phyloP scores from a whole-genome alignment of 768 basidiomycete genomes.

The Kwoniella mangroviensis region DNA sequence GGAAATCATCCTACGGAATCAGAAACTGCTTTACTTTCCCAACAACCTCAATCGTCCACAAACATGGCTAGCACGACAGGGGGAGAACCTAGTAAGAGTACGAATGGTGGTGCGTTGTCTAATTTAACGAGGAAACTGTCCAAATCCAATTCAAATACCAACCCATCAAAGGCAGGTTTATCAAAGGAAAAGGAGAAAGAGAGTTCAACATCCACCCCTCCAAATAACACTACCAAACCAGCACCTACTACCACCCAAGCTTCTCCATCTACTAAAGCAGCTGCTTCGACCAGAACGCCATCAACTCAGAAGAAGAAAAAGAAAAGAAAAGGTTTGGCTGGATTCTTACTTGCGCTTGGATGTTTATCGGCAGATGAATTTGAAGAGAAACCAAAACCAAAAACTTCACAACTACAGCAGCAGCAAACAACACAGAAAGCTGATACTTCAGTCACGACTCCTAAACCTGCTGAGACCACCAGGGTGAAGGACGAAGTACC shows the following conservation, averaged over 20 bases:
- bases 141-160: conserved; percentile 1
- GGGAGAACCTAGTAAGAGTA: conserved; percentile 13
- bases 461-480: conserved; percentile 6
- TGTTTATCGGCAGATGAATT: conserved; percentile 50
- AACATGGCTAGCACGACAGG: conserved; percentile 5
- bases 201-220: conserved; percentile 4
- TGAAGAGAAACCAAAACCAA: conserved; percentile 38
- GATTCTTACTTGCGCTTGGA: conserved; percentile 46
- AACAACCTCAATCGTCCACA: conserved; percentile 1
- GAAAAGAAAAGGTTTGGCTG: conserved; percentile 45
- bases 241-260: conserved; percentile 3
- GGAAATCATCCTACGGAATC: conserved; percentile 26
- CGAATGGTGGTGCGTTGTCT: conserved; percentile 11
- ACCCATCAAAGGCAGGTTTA: neutral
- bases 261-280: conserved; percentile 17
- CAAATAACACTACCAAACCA: neutral
- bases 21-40: conserved; percentile 25
- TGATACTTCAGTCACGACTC: conserved; percentile 1
- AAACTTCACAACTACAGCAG: neutral
- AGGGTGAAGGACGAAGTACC: neutral
- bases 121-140: conserved; percentile 28
- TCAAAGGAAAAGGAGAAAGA: conserved; percentile 8
- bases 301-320: conserved; percentile 45
- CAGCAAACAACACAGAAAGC: conserved; percentile 22
- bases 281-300: conserved; percentile 19